Percentiles rank a stretch among this genome's conserved stretches.
Conservation (phyloP, 176 grass and related monocot genomes). For the Oryza australiensis region DNA sequence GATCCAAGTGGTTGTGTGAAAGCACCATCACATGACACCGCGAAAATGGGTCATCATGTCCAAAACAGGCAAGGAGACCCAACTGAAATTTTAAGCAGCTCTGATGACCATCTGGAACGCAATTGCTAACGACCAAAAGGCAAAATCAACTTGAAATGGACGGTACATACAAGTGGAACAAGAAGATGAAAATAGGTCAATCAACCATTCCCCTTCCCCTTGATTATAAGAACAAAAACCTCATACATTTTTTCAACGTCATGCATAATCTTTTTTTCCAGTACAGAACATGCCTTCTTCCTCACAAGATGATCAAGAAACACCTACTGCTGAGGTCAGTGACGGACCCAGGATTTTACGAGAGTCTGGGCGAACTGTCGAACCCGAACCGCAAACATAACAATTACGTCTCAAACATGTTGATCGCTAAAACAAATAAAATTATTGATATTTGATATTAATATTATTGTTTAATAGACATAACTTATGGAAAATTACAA, state of each 20-base stretch:
- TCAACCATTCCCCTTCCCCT: background rate
- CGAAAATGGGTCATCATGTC: background rate
- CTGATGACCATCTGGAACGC: background rate
- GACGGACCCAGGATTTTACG: too few relatives aligned
- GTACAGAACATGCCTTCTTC: background rate
- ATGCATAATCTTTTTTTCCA: background rate
- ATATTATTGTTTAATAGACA: too few relatives aligned
- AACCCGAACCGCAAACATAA: too few relatives aligned
- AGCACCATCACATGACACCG: background rate
- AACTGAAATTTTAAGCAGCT: background rate
- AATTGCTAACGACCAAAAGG: background rate
- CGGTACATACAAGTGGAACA: background rate
- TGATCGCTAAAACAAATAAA: too few relatives aligned
- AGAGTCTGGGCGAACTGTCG: too few relatives aligned
- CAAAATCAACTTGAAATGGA: background rate
- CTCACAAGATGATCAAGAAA: background rate
- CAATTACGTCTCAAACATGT: too few relatives aligned
- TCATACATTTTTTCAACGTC: background rate
- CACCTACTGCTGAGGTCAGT: too few relatives aligned
- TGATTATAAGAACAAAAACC: too few relatives aligned
- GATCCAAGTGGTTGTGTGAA: constrained; percentile 40
- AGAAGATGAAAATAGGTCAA: background rate
- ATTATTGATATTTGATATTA: too few relatives aligned
- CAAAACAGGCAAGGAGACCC: background rate
- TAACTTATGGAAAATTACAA: too few relatives aligned